Evolutionary conservation across 139 green algal species (phyloP), one percentile per base, ranked within the genome.

Genomic region (Chlamydomonas urium): DNA sequence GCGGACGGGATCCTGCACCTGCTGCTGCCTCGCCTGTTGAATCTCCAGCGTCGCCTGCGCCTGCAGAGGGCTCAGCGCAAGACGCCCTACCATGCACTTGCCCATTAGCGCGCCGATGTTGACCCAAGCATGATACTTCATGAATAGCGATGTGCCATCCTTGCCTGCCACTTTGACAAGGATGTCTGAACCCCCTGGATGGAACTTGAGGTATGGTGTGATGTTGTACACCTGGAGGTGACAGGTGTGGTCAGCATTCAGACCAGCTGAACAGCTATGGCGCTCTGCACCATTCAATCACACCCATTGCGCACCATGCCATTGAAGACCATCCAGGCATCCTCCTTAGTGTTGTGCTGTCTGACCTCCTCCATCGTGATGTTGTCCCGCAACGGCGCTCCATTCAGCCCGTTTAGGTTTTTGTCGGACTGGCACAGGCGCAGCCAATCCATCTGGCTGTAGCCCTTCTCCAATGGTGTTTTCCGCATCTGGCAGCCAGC

Each of bases 321-420:
- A 79, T 93, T 96, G 31, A 98, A 68, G 1, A 94, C 90, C 36
- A 91, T 93, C 95, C 95, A 99, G 0, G 82, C 88, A 78, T 99
- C 93, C 0, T 96, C 90, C 14, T 62, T 38, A 26, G 72, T 94
- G 8, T 78, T 74, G 68, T 98, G 94, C 74, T 82, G 50, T 58
- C 63, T 69, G 2, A 99, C 90, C 75, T 99, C 95, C 33, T 82
- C 83, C 62, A 94, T 36, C 0, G 81, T 85, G 35, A 97, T 92
- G 36, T 89, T 77, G 3, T 68, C 71, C 28, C 81, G 76, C 4
- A 80, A 53, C 0, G 36, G 5, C n/a, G 23, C 10, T 5, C 72
- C 68, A 32, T 32, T 23, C 35, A 47, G 63, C 19, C 65, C 70
- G 59, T 66, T 75, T 33, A 81, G 61, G 34, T 74, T 58, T 56